Conservation (phyloP, 805 yeast genomes). For the Lachancea waltii region DNA sequence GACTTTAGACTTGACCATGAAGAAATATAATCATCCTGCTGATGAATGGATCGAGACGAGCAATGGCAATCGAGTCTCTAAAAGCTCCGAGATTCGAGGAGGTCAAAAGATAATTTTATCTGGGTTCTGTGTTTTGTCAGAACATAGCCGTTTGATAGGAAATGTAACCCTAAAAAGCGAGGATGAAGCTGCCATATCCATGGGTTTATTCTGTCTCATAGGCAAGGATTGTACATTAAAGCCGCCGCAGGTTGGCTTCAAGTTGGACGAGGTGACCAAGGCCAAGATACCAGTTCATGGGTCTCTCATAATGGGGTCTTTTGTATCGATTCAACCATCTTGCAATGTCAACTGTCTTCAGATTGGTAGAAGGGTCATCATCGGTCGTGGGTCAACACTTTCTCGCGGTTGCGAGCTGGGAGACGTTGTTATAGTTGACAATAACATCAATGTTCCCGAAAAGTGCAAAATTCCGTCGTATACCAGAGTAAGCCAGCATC, state of each 20-base stretch:
- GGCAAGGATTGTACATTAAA: conserved; percentile 2
- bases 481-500: conserved; percentile 8
- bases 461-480: conserved; percentile 9
- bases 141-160: conserved; percentile 33
- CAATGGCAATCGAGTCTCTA: conserved; percentile 46
- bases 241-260: conserved; percentile 9
- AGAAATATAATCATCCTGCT: background rate
- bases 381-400: conserved; percentile 5
- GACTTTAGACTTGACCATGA: too few species aligned
- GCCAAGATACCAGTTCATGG: conserved; percentile 1
- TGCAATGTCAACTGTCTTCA: conserved; percentile 4
- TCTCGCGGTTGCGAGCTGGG: conserved; percentile 10
- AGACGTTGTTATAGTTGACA: conserved; percentile 10
- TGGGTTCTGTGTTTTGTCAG: conserved; percentile 35
- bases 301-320: conserved; percentile 8
- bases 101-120: conserved; percentile 39
- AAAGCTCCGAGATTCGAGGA: conserved; percentile 38
- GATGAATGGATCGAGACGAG: conserved; percentile 42
- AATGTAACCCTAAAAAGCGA: conserved; percentile 23
- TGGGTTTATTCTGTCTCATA: conserved; percentile 9
- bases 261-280: background rate
- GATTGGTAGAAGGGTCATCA: conserved; percentile 9
- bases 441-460: conserved; percentile 8
- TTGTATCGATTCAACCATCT: conserved; percentile 2
- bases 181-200: conserved; percentile 6